Evolutionary conservation across 1,284 basidiomycete genomes (phyloP).

Genomic region (Calocybe gambosa): DNA sequence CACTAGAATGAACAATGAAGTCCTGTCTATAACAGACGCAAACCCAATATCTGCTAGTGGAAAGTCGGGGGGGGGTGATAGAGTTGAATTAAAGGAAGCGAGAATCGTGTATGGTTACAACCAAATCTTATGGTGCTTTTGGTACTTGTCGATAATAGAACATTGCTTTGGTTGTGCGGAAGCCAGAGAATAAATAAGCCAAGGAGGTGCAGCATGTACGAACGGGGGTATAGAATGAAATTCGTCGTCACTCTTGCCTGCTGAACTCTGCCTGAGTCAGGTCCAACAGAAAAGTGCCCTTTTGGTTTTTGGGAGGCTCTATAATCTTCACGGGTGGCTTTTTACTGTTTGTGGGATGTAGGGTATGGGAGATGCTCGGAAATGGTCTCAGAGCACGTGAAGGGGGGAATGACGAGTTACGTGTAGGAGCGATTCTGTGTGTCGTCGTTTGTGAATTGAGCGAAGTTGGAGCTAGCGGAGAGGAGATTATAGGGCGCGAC

Average conservation of each 20-base stretch:
- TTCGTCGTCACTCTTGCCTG: slow-evolving; percentile 50
- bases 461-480: slow-evolving; percentile 48
- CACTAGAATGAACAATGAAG: slow-evolving; percentile 1
- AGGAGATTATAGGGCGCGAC: slow-evolving; percentile 46
- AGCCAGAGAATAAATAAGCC: slow-evolving; percentile 4
- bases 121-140: background rate
- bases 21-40: slow-evolving; percentile 9
- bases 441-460: slow-evolving; percentile 20
- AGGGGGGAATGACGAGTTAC: slow-evolving; percentile 49
- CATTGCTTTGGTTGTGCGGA: slow-evolving; percentile 7
- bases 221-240: background rate
- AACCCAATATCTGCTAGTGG: slow-evolving; percentile 6
- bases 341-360: slow-evolving; percentile 26
- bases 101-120: slow-evolving; percentile 8
- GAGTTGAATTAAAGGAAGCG: background rate
- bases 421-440: slow-evolving; percentile 30
- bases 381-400: slow-evolving; percentile 74
- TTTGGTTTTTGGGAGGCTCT: slow-evolving; percentile 65
- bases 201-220: slow-evolving; percentile 7
- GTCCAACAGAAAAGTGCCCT: slow-evolving; percentile 64
- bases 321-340: slow-evolving; percentile 59
- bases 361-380: slow-evolving; percentile 46
- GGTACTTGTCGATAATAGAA: slow-evolving; percentile 8
- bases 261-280: slow-evolving; percentile 77
- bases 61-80: slow-evolving; percentile 5